Base-by-base conservation (phyloP, 805 yeast genomes). In the Wickerhamiella domercqiae region DNA sequence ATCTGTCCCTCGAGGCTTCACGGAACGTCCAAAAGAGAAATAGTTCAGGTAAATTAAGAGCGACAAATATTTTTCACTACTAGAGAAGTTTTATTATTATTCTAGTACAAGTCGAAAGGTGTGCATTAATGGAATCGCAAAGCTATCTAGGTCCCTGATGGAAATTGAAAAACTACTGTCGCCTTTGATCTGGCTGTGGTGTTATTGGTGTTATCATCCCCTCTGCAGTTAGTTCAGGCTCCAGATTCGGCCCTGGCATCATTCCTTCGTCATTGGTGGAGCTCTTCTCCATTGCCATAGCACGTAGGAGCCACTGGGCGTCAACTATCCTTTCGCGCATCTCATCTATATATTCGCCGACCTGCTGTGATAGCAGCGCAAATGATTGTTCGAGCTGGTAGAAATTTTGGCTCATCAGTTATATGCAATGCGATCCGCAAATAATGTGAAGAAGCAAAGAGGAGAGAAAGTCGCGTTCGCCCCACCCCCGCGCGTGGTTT, bases 1-100 rank as follows among this genome's bases (percentile, higher is more conserved):
- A 1, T 51, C 78, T 16, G 90, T 76, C 1, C 71, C 74, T 49
- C 66, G 21, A 9, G 33, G 33, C 11, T 30, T 30, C 33, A 20
- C 13, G 13, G 13, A 9, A 13, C 9, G 9, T 24, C 26, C 26
- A 24, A 24, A 9, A n/a, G n/a, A n/a, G n/a, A n/a, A n/a, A n/a
- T n/a, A n/a, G n/a, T n/a, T n/a, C n/a, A n/a, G n/a, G n/a, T 30
- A 15, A 17, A 30, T 30, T 9, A 18, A 14, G 7, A 18, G 11
- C 15, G 11, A 7, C 7, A 11, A 29, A 29, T 11, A 29, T 7
- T 29, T 11, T 29, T 17, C 13, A 7, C 13, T 16, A 15, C 33
- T 18, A 30, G 19, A 7, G 11, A 14, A 15, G 13, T n/a, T n/a
- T n/a, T n/a, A n/a, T n/a, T n/a, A n/a, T n/a, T n/a, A n/a, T n/a